A percentile compares a stretch with the other conserved stretches of the same genome.
phyloP scores from a whole-genome alignment of 2,329 filamentous ascomycete species.

The Cytospora mali region DNA sequence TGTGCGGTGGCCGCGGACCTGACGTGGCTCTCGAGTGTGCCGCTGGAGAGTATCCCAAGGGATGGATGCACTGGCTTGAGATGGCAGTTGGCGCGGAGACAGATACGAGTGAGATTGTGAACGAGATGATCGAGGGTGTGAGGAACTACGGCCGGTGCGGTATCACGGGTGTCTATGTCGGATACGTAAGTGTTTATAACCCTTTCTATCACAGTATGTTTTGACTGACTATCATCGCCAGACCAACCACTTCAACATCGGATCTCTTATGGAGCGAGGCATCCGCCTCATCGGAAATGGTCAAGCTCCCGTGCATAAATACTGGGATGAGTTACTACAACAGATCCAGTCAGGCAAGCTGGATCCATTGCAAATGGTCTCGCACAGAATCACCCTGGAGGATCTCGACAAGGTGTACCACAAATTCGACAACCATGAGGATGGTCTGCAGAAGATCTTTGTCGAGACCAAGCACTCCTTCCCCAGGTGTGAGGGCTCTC shows the following conservation, averaged over 20 bases:
- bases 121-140: constrained; percentile 78
- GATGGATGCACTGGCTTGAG: constrained; percentile 62
- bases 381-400: constrained; percentile 74
- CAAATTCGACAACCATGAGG: constrained; percentile 63
- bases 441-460: constrained; percentile 81
- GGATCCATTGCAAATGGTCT: constrained; percentile 78
- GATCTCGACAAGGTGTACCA: constrained; percentile 70
- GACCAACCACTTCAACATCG: constrained; percentile 83
- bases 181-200: constrained; percentile 49
- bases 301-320: constrained; percentile 75
- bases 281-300: constrained; percentile 73
- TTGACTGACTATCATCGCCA: constrained; percentile 33
- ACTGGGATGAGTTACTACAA: constrained; percentile 78
- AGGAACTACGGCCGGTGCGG: constrained; percentile 73
- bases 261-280: constrained; percentile 83
- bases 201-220: not conserved
- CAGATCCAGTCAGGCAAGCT: constrained; percentile 69
- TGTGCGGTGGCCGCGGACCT: constrained; percentile 71
- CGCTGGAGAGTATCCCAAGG: constrained; percentile 63
- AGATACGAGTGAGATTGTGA: constrained; percentile 79
- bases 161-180: constrained; percentile 71
- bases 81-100: constrained; percentile 71
- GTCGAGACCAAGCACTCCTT: constrained; percentile 61
- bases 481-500: constrained; percentile 47
- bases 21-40: constrained; percentile 73